Base-by-base conservation (phyloP, 306 rosid genomes). In the Abrus pulchellus region DNA sequence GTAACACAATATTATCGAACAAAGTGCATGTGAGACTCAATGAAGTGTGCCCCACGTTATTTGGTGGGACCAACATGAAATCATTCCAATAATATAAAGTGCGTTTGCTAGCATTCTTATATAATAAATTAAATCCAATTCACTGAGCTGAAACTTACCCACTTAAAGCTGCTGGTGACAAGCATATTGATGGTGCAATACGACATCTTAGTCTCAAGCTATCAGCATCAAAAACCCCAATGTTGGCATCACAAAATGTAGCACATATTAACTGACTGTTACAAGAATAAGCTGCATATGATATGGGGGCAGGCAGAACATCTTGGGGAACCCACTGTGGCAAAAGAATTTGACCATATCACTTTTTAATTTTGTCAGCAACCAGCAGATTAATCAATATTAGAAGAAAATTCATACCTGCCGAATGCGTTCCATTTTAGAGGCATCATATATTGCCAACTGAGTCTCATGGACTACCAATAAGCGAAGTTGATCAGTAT, bases 281-380 rank as follows among this genome's bases (percentile, higher is more conserved):
- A 87, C 90, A 90, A 48, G 97, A 94, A 77, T 92, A 94, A 2
- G 93, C 82, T 44, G 94, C 98, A 44, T 82, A 82, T 62, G 97
- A 87, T 75, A 94, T 87, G 56, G 93, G 93, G 13, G 96, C 91
- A 14, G 91, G 49, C 49, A 92, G 85, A 52, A 30, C 88, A 72
- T 92, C 97, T 73, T 90, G 97, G 77, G 98, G 98, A 85, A 92
- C 87, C 97, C 97, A 94, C 97, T 94, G 92, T 60, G 63, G 80
- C 82, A 38, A 80, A 85, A 76, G 61, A 83, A 64, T 5, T 68
- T 60, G 44, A 86, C 82, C 20, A 61, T 1, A 69, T 50, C n/a
- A 82, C 44, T 10, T 41, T 70, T 27, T 11, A 59, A 53, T 54
- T 7, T 6, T 55, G 54, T 57, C 73, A 75, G 40, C 30, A 68